A percentile compares a stretch with the other conserved stretches of the same genome.
phyloP scores from a whole-genome alignment of 345 rosid genomes.

The Pistacia atlantica region DNA sequence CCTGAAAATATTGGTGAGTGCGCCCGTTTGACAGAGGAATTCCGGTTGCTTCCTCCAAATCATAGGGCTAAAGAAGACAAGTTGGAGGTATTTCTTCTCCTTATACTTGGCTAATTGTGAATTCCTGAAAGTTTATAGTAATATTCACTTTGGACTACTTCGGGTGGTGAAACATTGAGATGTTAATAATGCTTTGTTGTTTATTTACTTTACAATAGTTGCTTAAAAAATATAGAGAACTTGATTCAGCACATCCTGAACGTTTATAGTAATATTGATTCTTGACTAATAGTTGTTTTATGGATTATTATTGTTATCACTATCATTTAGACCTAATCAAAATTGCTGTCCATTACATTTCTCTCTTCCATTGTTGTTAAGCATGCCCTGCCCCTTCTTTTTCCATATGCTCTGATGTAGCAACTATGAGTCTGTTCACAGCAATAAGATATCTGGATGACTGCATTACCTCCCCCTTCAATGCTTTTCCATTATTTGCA shows the following conservation, averaged over 20 bases:
- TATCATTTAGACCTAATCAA: background rate
- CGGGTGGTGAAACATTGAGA: background rate
- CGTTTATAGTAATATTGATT: background rate
- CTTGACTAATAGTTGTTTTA: background rate
- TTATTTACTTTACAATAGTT: background rate
- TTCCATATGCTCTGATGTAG: background rate
- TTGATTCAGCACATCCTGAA: too few species aligned
- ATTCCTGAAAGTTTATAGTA: background rate
- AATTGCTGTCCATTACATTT: background rate
- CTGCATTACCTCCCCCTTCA: background rate
- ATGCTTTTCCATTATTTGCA: background rate
- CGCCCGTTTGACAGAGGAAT: slow-evolving; percentile 55
- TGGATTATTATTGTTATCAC: background rate
- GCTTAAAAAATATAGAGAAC: background rate
- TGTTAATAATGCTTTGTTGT: background rate
- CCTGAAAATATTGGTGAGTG: slow-evolving; percentile 63
- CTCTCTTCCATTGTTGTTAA: background rate
- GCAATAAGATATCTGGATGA: background rate
- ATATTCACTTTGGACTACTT: background rate
- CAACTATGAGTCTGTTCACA: background rate
- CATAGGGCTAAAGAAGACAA: slow-evolving; percentile 56
- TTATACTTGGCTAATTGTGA: background rate
- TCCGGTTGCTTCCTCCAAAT: slow-evolving; percentile 46
- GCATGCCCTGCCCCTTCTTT: background rate
- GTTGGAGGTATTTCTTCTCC: slow-evolving; percentile 35